Percentiles rank a stretch among this genome's conserved stretches.
These are phyloP conservation scores for Apiotrichum sp. DNA, from an alignment of 1,284 basidiomycete species.

Conservation along the genomic window DNA sequence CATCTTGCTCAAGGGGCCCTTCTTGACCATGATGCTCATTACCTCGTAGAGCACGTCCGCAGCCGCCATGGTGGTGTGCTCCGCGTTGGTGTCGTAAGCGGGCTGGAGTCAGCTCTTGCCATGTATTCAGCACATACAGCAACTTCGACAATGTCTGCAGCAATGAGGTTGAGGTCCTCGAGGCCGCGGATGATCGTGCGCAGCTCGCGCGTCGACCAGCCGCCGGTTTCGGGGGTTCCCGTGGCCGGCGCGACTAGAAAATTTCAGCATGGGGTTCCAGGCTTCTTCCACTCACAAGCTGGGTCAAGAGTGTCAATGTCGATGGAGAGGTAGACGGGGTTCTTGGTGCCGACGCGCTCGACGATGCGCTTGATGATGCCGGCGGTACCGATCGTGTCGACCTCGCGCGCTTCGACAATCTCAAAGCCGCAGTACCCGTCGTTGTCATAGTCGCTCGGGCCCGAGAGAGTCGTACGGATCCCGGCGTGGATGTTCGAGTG, in stretches of 20 bases:
- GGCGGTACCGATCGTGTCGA: conserved; percentile 38
- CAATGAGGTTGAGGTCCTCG: conserved; percentile 36
- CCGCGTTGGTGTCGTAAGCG: conserved; percentile 29
- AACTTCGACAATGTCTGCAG: conserved; percentile 33
- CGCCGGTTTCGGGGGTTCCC: conserved; percentile 33
- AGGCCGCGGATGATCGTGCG: conserved; percentile 36
- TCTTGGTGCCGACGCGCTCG: conserved; percentile 19
- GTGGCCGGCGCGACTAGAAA: not conserved
- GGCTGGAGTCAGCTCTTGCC: conserved; percentile 1
- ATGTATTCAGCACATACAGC: not conserved
- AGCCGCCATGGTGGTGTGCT: conserved; percentile 41
- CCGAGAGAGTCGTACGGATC: conserved; percentile 18
- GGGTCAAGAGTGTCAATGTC: conserved; percentile 29
- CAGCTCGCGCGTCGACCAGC: conserved; percentile 42
- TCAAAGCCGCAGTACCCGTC: conserved; percentile 39
- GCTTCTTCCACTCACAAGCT: not conserved
- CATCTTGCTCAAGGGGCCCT: conserved; percentile 4
- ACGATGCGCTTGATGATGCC: conserved; percentile 33
- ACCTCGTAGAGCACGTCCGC: conserved; percentile 40
- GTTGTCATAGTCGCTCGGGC: conserved; percentile 26
- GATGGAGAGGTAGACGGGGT: conserved; percentile 18
- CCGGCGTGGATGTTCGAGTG: conserved; percentile 54
- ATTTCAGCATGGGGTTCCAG: not conserved
- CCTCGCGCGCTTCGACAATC: conserved; percentile 32
- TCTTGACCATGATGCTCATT: conserved; percentile 17